Evolutionary conservation across 208 protist species (phyloP).

Genomic region (Borovskyia barvae): DNA sequence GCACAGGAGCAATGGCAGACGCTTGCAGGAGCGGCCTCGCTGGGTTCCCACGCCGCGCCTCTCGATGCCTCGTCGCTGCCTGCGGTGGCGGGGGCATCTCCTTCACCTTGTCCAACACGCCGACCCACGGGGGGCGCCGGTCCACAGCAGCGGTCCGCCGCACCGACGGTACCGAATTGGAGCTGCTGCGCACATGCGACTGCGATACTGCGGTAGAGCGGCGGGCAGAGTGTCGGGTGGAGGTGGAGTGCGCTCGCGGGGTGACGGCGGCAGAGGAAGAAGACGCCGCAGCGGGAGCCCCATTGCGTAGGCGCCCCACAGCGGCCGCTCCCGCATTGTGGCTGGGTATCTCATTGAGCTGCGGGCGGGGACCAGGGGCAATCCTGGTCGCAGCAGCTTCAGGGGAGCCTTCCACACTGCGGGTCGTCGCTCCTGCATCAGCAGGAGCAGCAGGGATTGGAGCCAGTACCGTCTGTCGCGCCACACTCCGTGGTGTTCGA

Average conservation of each 20-base stretch:
- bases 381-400: too few species aligned
- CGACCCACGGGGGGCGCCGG: constrained; percentile 19
- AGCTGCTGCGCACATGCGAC: neutral
- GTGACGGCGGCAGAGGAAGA: too few species aligned
- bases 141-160: constrained; percentile 1
- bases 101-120: neutral
- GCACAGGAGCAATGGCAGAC: neutral
- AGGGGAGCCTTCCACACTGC: too few species aligned
- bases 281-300: too few species aligned
- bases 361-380: too few species aligned
- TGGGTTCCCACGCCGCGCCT: neutral
- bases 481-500: constrained; percentile 4
- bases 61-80: neutral
- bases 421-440: too few species aligned
- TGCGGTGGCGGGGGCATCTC: neutral
- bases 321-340: too few species aligned
- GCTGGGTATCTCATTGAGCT: too few species aligned
- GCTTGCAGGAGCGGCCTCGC: too few species aligned
- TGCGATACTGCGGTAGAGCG: neutral
- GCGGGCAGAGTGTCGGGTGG: constrained; percentile 5
- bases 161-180: too few species aligned
- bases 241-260: neutral
- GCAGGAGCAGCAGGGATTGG: neutral
- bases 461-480: too few species aligned
- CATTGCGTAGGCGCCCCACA: too few species aligned